Evolutionary conservation across 2,329 filamentous ascomycete genomes (phyloP).

Genomic region (Lasiodiplodia hormozganensis): DNA sequence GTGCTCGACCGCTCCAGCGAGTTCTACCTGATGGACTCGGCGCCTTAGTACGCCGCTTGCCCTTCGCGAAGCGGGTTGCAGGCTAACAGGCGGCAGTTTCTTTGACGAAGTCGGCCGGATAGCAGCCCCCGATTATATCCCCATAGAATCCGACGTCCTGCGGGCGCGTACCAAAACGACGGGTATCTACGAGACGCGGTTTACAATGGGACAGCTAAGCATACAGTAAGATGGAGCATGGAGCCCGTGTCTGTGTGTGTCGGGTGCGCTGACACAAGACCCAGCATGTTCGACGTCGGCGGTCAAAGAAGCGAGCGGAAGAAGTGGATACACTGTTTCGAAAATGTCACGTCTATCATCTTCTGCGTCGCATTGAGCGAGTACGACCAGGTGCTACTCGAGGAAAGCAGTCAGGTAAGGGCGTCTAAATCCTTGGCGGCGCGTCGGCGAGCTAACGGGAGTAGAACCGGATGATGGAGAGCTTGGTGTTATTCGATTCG

Average conservation of each 20-base stretch:
- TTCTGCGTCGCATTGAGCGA: conserved; percentile 98
- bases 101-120: conserved; percentile 93
- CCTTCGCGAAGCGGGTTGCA: conserved; percentile 32
- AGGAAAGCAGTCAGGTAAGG: conserved; percentile 92
- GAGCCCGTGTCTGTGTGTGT: conserved; percentile 39
- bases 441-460: conserved; percentile 36
- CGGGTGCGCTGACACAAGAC: conserved; percentile 28
- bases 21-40: conserved; percentile 99
- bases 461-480: conserved; percentile 99
- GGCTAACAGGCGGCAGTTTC: conserved; percentile 68
- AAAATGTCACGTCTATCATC: conserved; percentile 99
- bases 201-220: conserved; percentile 97
- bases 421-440: conserved; percentile 34
- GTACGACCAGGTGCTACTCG: conserved; percentile 95
- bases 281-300: conserved; percentile 98
- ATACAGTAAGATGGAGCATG: conserved; percentile 78
- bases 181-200: conserved; percentile 98
- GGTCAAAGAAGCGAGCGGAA: conserved; percentile 97
- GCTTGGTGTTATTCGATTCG: conserved; percentile 92
- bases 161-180: conserved; percentile 97
- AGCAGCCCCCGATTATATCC: conserved; percentile 82
- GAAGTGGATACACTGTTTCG: conserved; percentile 99
- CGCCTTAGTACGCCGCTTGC: conserved; percentile 78
- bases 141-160: conserved; percentile 92
- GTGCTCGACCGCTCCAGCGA: conserved; percentile 95